Evolutionary conservation across 2,329 filamentous ascomycete species (phyloP).

Genomic region (Colletotrichum melonis): DNA sequence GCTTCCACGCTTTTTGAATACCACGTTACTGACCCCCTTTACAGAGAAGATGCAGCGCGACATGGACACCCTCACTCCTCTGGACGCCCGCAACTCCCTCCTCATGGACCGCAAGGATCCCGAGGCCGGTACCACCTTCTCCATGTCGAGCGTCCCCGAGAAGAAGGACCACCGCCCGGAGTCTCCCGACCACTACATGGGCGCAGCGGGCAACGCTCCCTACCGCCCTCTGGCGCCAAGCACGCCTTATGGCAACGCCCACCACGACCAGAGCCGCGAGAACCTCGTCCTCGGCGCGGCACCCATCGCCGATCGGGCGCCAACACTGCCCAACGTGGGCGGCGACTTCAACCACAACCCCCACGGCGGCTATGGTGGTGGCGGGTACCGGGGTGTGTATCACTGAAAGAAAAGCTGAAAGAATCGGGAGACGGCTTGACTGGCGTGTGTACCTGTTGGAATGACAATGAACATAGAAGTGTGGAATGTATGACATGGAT

Average conservation of each 20-base stretch:
- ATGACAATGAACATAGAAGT: slow-evolving; percentile 31
- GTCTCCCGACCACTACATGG: slow-evolving; percentile 47
- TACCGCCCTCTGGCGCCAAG: slow-evolving; percentile 53
- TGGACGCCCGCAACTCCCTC: slow-evolving; percentile 88
- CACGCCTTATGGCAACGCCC: slow-evolving; percentile 37
- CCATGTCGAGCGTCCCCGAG: slow-evolving; percentile 49
- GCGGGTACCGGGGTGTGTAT: slow-evolving; percentile 34
- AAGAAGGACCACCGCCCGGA: slow-evolving; percentile 44
- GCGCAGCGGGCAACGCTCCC: slow-evolving; percentile 32
- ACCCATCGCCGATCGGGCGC: slow-evolving; percentile 48
- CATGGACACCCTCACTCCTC: slow-evolving; percentile 83
- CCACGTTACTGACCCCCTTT: slow-evolving; percentile 40
- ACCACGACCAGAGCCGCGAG: slow-evolving; percentile 47
- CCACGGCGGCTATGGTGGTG: slow-evolving; percentile 29
- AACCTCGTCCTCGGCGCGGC: slow-evolving; percentile 53
- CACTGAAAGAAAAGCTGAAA: slow-evolving; percentile 14
- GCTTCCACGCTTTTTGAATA: slow-evolving; percentile 1
- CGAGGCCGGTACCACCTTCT: slow-evolving; percentile 54
- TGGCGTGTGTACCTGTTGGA: background rate
- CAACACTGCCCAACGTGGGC: slow-evolving; percentile 45
- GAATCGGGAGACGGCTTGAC: background rate
- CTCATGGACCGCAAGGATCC: slow-evolving; percentile 69
- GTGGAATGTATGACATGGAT: slow-evolving; percentile 32
- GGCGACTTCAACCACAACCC: slow-evolving; percentile 4
- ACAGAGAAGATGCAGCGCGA: slow-evolving; percentile 82